phyloP scores from a whole-genome alignment of 768 basidiomycete genomes.

The Lentinula lateritia region DNA sequence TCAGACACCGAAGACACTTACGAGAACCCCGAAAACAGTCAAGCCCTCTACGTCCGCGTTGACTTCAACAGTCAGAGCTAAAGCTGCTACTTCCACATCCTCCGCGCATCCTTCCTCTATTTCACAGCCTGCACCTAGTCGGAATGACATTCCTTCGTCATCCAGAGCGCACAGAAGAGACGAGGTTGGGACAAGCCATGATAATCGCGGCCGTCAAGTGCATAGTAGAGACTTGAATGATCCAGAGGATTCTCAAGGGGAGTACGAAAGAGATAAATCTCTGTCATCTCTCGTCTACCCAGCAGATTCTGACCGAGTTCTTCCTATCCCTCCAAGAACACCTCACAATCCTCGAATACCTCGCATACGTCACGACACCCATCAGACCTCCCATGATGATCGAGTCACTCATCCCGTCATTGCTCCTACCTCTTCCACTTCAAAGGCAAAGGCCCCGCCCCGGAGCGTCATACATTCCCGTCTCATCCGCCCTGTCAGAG shows the following conservation, averaged over 20 bases:
- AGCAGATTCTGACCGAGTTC: neutral
- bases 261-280: neutral
- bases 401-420: neutral
- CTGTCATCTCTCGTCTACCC: neutral
- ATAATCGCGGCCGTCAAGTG: neutral
- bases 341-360: neutral
- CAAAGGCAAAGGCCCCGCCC: neutral
- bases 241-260: neutral
- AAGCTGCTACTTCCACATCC: neutral
- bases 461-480: neutral
- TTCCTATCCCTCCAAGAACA: neutral
- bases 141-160: neutral
- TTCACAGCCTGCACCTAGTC: neutral
- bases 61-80: neutral
- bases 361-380: neutral
- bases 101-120: neutral
- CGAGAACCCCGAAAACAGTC: neutral
- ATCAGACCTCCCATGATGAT: neutral
- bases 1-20: neutral
- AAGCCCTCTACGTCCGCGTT: neutral
- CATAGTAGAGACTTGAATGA: neutral
- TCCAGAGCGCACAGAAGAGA: neutral
- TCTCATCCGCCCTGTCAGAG: neutral
- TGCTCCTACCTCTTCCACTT: neutral
- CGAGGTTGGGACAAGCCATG: neutral